A percentile compares a stretch with the other conserved stretches of the same genome.
Evolutionary conservation across 2,329 filamentous ascomycete genomes (phyloP).

Genomic region (Chaetomium sp.): DNA sequence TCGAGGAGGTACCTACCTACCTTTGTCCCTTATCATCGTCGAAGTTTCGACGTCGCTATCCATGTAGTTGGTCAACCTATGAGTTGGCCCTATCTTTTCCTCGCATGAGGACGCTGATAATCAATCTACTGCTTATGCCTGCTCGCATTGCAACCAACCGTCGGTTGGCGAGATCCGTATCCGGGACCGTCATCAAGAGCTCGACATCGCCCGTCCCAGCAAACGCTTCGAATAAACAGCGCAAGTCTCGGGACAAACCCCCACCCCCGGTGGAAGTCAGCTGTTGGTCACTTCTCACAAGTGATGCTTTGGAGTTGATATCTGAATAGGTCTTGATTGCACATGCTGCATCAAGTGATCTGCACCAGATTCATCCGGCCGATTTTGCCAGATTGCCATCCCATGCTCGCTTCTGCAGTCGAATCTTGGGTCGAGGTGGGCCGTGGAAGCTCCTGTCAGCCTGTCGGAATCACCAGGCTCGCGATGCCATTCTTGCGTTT

Average conservation of each 20-base stretch:
- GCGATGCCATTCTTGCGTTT: background rate
- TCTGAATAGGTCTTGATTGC: constrained; percentile 18
- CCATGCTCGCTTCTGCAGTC: constrained; percentile 28
- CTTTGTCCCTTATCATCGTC: too few relatives aligned
- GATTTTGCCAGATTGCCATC: constrained; percentile 40
- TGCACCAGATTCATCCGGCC: constrained; percentile 37
- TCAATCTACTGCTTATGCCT: background rate
- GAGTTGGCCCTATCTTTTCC: background rate
- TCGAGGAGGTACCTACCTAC: too few relatives aligned
- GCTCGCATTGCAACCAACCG: background rate
- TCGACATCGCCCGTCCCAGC: background rate
- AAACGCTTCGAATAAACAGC: background rate
- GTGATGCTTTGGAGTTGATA: constrained; percentile 3
- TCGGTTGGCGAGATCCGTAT: background rate
- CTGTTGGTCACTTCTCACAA: background rate
- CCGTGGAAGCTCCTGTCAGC: background rate
- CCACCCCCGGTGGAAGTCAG: background rate
- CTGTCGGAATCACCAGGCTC: background rate
- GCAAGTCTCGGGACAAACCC: background rate
- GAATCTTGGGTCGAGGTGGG: constrained; percentile 27
- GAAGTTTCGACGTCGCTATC: too few relatives aligned
- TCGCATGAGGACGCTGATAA: background rate
- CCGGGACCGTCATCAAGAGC: background rate
- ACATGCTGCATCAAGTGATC: constrained; percentile 39
- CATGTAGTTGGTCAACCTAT: too few relatives aligned